Conservation (phyloP, 352 stramenopile genomes). For the Globisporangium camurandrum region DNA sequence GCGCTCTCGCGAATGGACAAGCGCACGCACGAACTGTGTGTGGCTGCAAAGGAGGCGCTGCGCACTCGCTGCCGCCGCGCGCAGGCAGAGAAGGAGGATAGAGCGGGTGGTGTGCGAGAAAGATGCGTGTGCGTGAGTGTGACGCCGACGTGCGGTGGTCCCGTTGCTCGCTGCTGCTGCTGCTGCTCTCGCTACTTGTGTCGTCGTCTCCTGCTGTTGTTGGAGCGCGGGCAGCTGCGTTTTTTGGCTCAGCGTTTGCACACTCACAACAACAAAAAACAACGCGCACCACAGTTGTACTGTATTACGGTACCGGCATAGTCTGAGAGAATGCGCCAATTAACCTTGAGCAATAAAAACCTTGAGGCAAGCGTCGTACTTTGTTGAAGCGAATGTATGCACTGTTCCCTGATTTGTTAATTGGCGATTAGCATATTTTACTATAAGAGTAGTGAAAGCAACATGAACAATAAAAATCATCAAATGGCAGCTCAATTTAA, state of each 20-base stretch:
- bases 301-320: background rate
- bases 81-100: background rate
- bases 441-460: too few species aligned
- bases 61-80: background rate
- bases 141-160: too few species aligned
- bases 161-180: slow-evolving; percentile 1
- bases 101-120: too few species aligned
- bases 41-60: background rate
- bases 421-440: too few species aligned
- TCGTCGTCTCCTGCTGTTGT: slow-evolving; percentile 27
- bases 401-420: background rate
- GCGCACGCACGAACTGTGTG: background rate
- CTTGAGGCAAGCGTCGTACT: background rate
- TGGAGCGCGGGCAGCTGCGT: slow-evolving; percentile 22
- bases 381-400: background rate
- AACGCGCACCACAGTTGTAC: too few species aligned
- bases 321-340: background rate
- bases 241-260: slow-evolving; percentile 4
- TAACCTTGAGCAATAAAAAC: background rate
- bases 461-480: too few species aligned
- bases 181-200: slow-evolving; percentile 17
- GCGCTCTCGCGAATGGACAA: background rate
- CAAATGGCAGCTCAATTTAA: too few species aligned
- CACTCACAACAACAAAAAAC: background rate
- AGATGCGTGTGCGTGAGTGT: background rate